phyloP scores from a whole-genome alignment of 371 early-diverging fungal species.

The Mucor velutinosus region DNA sequence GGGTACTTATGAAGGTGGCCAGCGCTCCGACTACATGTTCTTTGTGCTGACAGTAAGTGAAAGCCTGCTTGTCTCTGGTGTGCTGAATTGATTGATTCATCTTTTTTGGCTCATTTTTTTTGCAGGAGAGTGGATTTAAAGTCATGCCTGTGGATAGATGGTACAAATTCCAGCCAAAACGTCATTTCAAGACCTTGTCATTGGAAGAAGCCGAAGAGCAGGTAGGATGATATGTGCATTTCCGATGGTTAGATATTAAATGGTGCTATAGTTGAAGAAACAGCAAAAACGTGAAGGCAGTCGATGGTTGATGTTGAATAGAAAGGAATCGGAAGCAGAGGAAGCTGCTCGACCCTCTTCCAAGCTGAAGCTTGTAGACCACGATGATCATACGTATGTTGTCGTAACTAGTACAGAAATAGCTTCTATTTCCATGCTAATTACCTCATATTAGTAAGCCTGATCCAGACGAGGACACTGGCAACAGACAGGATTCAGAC shows the following conservation, averaged over 20 bases:
- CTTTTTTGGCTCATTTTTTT: not conserved
- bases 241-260: not conserved
- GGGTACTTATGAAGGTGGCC: slow-evolving; percentile 81
- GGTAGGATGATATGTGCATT: slow-evolving; percentile 41
- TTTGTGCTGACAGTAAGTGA: slow-evolving; percentile 68
- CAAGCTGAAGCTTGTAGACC: slow-evolving; percentile 37
- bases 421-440: not conserved
- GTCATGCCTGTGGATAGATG: slow-evolving; percentile 87
- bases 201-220: slow-evolving; percentile 94
- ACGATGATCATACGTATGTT: slow-evolving; percentile 23
- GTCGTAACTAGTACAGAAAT: not conserved
- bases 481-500: slow-evolving; percentile 39
- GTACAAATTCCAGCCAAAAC: slow-evolving; percentile 89
- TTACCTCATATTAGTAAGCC: slow-evolving; percentile 11
- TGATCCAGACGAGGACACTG: slow-evolving; percentile 30
- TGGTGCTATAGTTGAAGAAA: slow-evolving; percentile 37
- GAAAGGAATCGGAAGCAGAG: slow-evolving; percentile 24
- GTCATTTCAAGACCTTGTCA: slow-evolving; percentile 80
- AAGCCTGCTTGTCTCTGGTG: not conserved
- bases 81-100: not conserved
- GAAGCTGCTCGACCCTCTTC: slow-evolving; percentile 11
- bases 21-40: slow-evolving; percentile 75
- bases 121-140: slow-evolving; percentile 76
- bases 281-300: slow-evolving; percentile 61
- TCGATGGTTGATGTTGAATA: slow-evolving; percentile 78